These are phyloP conservation scores for Bipolaris sorokiniana DNA, from an alignment of 2,329 filamentous ascomycete genomes.

Conservation along the genomic window DNA sequence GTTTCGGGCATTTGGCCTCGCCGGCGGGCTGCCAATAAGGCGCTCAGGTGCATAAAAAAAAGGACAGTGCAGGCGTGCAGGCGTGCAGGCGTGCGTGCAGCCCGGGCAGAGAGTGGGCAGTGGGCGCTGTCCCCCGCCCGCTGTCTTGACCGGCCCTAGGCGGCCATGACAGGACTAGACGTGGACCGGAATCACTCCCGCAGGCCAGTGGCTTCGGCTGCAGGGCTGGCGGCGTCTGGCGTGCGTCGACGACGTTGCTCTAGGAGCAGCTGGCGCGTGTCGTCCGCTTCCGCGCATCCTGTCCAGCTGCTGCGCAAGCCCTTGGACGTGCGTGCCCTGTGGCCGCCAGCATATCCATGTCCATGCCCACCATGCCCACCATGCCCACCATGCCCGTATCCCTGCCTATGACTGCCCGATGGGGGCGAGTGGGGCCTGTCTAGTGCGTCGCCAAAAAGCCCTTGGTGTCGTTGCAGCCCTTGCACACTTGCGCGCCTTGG, in stretches of 20 bases:
- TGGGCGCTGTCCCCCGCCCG: slow-evolving; percentile 8
- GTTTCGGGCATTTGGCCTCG: slow-evolving; percentile 20
- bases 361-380: too few relatives aligned
- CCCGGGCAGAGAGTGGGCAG: background rate
- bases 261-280: slow-evolving; percentile 11
- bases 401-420: background rate
- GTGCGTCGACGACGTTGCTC: slow-evolving; percentile 3
- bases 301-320: slow-evolving; percentile 21
- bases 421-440: slow-evolving; percentile 10
- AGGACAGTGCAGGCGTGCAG: too few relatives aligned
- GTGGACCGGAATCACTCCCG: slow-evolving; percentile 28
- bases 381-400: too few relatives aligned
- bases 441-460: slow-evolving; percentile 32
- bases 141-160: slow-evolving; percentile 1
- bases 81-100: too few relatives aligned
- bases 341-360: background rate
- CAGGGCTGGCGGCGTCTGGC: slow-evolving; percentile 23
- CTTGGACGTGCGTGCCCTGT: background rate
- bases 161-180: slow-evolving; percentile 17
- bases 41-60: slow-evolving; percentile 5
- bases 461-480: slow-evolving; percentile 16
- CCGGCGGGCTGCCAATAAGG: slow-evolving; percentile 14
- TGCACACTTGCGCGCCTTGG: background rate
- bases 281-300: slow-evolving; percentile 42
- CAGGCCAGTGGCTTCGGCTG: slow-evolving; percentile 22